phyloP scores from a whole-genome alignment of 768 basidiomycete species.

The Pleurotus citrinopileatus region DNA sequence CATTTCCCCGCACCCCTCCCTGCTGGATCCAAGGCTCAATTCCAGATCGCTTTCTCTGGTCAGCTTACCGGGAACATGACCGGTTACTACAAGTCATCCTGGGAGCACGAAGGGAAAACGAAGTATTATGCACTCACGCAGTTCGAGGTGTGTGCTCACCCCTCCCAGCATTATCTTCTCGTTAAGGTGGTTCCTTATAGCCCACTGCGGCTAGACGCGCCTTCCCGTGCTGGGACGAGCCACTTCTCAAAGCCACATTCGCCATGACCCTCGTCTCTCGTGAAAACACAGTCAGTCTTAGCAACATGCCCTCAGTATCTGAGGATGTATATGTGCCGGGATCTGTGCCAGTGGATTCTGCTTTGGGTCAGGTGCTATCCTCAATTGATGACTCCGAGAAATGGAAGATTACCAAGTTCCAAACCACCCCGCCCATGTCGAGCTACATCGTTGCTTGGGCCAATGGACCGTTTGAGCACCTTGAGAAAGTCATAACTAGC shows the following conservation, averaged over 20 bases:
- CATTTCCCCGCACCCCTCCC: conserved; percentile 56
- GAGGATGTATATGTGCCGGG: conserved; percentile 45
- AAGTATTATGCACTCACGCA: conserved; percentile 82
- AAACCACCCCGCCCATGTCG: conserved; percentile 83
- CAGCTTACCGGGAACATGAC: conserved; percentile 70
- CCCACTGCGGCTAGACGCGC: conserved; percentile 82
- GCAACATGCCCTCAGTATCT: conserved; percentile 82
- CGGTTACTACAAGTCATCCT: conserved; percentile 77
- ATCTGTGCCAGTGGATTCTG: conserved; percentile 20
- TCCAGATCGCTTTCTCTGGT: conserved; percentile 70
- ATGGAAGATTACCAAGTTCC: conserved; percentile 85
- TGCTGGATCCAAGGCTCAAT: conserved; percentile 63
- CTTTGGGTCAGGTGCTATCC: conserved; percentile 40
- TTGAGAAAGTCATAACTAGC: conserved; percentile 75
- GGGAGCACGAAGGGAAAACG: conserved; percentile 60
- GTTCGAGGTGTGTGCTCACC: conserved; percentile 57
- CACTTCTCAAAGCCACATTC: conserved; percentile 83
- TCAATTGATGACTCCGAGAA: conserved; percentile 32
- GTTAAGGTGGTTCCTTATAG: conserved; percentile 30
- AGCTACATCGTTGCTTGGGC: conserved; percentile 89
- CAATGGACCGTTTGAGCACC: conserved; percentile 71
- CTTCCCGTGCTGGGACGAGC: conserved; percentile 94
- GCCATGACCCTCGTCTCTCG: conserved; percentile 78
- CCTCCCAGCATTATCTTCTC: not conserved
- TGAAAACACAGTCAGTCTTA: conserved; percentile 68